These are phyloP conservation scores for Cryphonectria carpinicola DNA, from an alignment of 2,329 filamentous ascomycete genomes.

Conservation along the genomic window DNA sequence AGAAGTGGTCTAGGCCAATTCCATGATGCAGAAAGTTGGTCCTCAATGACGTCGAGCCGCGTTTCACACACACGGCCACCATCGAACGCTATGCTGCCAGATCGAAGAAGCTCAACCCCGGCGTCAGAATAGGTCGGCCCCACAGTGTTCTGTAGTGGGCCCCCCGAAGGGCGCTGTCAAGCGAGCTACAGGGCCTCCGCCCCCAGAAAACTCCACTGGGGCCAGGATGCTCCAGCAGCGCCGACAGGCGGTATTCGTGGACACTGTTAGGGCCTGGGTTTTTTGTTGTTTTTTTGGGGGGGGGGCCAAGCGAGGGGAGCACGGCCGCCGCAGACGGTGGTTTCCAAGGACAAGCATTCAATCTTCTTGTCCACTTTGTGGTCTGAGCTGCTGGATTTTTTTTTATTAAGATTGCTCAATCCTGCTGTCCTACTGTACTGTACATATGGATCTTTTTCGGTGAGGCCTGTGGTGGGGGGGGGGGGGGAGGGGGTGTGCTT, in stretches of 20 bases:
- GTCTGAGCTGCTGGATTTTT: neutral
- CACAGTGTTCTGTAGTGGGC: constrained; percentile 4
- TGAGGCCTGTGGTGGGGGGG: neutral
- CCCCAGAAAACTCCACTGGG: constrained; percentile 20
- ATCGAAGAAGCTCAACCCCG: constrained; percentile 16
- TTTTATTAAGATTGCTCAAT: neutral
- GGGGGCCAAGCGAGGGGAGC: neutral
- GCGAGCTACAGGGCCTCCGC: constrained; percentile 6
- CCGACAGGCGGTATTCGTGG: constrained; percentile 15
- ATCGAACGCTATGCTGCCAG: constrained; percentile 24
- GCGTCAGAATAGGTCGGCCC: constrained; percentile 1
- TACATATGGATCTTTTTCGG: neutral
- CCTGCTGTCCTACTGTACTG: neutral
- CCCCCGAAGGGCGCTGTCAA: constrained; percentile 7
- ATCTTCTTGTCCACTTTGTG: neutral
- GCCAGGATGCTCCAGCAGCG: constrained; percentile 4
- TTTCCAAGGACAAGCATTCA: neutral
- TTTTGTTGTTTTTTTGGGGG: too few relatives aligned
- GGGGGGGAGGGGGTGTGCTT: neutral
- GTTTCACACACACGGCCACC: constrained; percentile 22
- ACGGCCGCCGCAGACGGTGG: neutral
- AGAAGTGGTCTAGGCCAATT: constrained; percentile 11
- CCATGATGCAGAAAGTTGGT: constrained; percentile 6
- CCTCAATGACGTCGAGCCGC: constrained; percentile 28
- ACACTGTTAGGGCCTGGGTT: constrained; percentile 18